A percentile compares a stretch with the other conserved stretches of the same genome.
Conservation (phyloP, 371 early-diverging fungal genomes). For the Rhizopus stolonifer region DNA sequence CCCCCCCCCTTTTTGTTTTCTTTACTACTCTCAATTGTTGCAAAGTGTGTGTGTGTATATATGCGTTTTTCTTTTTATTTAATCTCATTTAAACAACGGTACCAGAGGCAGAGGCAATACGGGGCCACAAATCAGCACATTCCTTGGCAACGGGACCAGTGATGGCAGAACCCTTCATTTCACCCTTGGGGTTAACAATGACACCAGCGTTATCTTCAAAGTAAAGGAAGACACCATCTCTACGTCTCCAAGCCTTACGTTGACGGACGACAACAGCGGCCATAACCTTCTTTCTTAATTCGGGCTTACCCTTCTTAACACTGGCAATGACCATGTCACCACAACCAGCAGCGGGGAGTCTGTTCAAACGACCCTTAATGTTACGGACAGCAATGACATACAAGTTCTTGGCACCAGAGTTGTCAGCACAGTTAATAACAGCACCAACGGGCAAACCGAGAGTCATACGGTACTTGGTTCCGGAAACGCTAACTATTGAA, state of each 20-base stretch:
- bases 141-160: slow-evolving; percentile 99
- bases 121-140: slow-evolving; percentile 99
- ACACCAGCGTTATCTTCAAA: slow-evolving; percentile 84
- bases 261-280: slow-evolving; percentile 99
- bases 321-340: slow-evolving; percentile 99
- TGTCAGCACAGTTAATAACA: slow-evolving; percentile 99
- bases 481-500: slow-evolving; percentile 79
- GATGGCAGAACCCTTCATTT: slow-evolving; percentile 99
- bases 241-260: slow-evolving; percentile 99
- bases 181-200: slow-evolving; percentile 94
- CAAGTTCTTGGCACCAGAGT: slow-evolving; percentile 99
- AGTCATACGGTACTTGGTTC: slow-evolving; percentile 98
- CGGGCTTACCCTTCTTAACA: slow-evolving; percentile 99
- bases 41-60: no score
- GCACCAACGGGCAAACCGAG: slow-evolving; percentile 99
- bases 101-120: slow-evolving; percentile 98
- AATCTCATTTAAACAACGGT: slow-evolving; percentile 78
- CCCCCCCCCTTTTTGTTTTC: no score
- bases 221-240: slow-evolving; percentile 99
- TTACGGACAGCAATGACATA: slow-evolving; percentile 99
- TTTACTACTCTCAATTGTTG: no score
- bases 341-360: slow-evolving; percentile 98
- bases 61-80: no score
- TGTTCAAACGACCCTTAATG: slow-evolving; percentile 96
- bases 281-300: slow-evolving; percentile 99